Conservation (phyloP, 495 filamentous ascomycete species). For the Aspergillus nanangensis region DNA sequence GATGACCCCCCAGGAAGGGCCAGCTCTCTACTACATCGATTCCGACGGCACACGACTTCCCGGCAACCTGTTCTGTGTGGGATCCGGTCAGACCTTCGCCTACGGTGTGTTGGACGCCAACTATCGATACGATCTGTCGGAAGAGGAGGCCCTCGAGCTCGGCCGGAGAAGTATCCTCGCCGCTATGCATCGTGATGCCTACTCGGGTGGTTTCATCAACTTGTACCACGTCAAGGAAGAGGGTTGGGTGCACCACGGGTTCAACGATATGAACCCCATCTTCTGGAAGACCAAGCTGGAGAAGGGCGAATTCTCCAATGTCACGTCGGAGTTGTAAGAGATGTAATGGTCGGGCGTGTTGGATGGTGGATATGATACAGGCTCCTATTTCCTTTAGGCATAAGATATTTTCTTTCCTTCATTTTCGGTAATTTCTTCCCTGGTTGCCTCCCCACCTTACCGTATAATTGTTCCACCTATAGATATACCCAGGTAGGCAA, state of each 20-base stretch:
- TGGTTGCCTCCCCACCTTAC: too few relatives aligned
- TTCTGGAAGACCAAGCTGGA: slow-evolving; percentile 99
- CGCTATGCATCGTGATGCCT: slow-evolving; percentile 96
- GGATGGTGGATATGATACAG: slow-evolving; percentile 15
- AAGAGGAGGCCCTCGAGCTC: slow-evolving; percentile 83
- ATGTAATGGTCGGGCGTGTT: not conserved
- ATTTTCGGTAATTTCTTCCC: not conserved
- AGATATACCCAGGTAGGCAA: too few relatives aligned
- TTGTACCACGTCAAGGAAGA: slow-evolving; percentile 97
- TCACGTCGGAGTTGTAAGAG: slow-evolving; percentile 67
- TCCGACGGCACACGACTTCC: slow-evolving; percentile 90
- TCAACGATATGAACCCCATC: slow-evolving; percentile 90
- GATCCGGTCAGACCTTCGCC: slow-evolving; percentile 95
- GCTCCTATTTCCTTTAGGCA: slow-evolving; percentile 6
- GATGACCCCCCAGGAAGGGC: slow-evolving; percentile 86
- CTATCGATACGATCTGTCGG: slow-evolving; percentile 82
- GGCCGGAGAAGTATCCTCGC: slow-evolving; percentile 89
- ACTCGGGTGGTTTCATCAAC: slow-evolving; percentile 98
- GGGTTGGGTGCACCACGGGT: slow-evolving; percentile 97
- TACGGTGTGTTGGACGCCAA: slow-evolving; percentile 96
- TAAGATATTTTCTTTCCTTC: not conserved
- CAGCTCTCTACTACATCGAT: slow-evolving; percentile 98
- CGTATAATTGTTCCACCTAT: too few relatives aligned
- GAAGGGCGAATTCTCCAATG: slow-evolving; percentile 97
- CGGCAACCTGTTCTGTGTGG: slow-evolving; percentile 97